Percentiles rank a stretch among this genome's conserved stretches.
phyloP scores from a whole-genome alignment of 345 rosid genomes.

The Salix purpurea region DNA sequence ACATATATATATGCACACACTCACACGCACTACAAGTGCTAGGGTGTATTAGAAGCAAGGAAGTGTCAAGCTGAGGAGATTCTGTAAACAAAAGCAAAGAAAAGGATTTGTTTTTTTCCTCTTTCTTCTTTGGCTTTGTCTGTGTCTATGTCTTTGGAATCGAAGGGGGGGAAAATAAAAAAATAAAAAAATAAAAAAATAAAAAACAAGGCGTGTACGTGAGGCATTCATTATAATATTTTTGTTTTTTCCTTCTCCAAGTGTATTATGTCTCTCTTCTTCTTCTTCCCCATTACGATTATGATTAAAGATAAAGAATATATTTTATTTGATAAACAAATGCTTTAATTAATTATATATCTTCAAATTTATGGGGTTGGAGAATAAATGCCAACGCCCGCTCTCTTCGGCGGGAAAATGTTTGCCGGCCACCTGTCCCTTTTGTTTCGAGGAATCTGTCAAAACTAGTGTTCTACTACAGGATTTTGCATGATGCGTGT shows the following conservation, averaged over 20 bases:
- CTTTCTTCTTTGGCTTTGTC: too few relatives aligned
- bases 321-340: too few relatives aligned
- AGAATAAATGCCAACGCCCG: not conserved
- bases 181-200: too few relatives aligned
- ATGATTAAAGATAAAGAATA: not conserved
- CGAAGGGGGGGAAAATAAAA: not conserved
- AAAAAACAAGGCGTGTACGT: too few relatives aligned
- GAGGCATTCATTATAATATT: too few relatives aligned
- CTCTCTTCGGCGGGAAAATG: not conserved
- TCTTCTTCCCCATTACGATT: conserved; percentile 45
- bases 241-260: conserved; percentile 68
- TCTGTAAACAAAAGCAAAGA: conserved; percentile 1
- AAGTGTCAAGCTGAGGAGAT: conserved; percentile 15
- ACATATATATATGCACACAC: too few relatives aligned
- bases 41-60: not conserved
- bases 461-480: too few relatives aligned
- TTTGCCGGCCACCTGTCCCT: not conserved
- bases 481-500: too few relatives aligned
- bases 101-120: not conserved
- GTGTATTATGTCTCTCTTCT: conserved; percentile 44
- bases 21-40: too few relatives aligned
- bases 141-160: conserved; percentile 13
- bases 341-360: too few relatives aligned
- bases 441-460: not conserved
- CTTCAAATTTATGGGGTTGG: not conserved